phyloP scores from a whole-genome alignment of 768 basidiomycete species.

The Leccinum truebloodii region DNA sequence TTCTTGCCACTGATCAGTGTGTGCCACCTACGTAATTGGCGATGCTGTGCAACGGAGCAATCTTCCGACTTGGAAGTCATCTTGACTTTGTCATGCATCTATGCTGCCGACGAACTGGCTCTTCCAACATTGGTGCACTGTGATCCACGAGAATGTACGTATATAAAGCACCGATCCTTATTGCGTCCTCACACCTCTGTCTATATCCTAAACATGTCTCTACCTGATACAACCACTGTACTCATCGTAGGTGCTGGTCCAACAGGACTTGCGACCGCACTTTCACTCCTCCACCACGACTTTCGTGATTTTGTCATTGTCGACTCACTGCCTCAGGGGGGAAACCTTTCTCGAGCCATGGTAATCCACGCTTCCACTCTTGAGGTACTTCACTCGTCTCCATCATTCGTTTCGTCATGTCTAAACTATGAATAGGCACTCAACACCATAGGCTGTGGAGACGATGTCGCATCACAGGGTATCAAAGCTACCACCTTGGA shows the following conservation, averaged over 20 bases:
- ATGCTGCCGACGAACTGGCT: not conserved
- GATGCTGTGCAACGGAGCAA: not conserved
- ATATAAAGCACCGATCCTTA: not conserved
- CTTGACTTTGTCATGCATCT: not conserved
- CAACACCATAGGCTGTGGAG: constrained; percentile 44
- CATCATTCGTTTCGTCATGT: constrained; percentile 15
- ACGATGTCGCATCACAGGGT: constrained; percentile 39
- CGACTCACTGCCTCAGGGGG: constrained; percentile 37
- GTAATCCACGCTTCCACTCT: constrained; percentile 53
- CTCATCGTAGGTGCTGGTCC: constrained; percentile 56
- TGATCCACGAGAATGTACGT: not conserved
- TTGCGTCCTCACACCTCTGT: not conserved
- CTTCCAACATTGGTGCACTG: not conserved
- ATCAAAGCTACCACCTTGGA: constrained; percentile 30
- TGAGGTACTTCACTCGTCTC: constrained; percentile 37
- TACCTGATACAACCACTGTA: constrained; percentile 40
- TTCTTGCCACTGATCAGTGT: not conserved
- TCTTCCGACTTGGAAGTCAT: not conserved
- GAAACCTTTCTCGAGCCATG: constrained; percentile 45
- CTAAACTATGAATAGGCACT: constrained; percentile 44
- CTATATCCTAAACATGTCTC: constrained; percentile 15
- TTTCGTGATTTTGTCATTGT: constrained; percentile 45
- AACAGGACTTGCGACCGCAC: constrained; percentile 46
- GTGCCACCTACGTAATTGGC: not conserved
- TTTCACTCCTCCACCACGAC: constrained; percentile 44